Conservation (phyloP, 805 yeast genomes). For the Tetrapisispora nanseiensis region DNA sequence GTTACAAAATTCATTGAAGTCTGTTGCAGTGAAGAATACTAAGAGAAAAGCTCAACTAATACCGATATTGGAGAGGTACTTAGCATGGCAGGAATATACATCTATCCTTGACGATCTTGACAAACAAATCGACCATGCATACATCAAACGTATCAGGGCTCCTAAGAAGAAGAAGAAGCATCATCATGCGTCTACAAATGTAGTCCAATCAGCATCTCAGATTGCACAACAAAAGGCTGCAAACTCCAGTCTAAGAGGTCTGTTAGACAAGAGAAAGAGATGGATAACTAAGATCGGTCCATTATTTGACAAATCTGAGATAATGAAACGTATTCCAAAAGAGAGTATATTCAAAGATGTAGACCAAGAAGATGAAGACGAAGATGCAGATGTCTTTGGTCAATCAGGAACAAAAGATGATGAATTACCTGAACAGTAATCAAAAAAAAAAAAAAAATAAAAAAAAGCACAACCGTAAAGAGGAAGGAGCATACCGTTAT, state of each 20-base stretch:
- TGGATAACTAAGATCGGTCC: constrained; percentile 91
- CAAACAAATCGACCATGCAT: constrained; percentile 93
- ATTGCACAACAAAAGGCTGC: constrained; percentile 56
- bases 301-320: constrained; percentile 54
- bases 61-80: constrained; percentile 73
- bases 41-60: constrained; percentile 54
- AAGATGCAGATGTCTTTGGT: constrained; percentile 26
- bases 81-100: constrained; percentile 91
- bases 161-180: constrained; percentile 42
- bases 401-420: constrained; percentile 24
- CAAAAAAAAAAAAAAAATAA: neutral
- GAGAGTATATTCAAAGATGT: constrained; percentile 42
- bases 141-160: constrained; percentile 68
- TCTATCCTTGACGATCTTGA: constrained; percentile 88
- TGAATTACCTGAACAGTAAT: constrained; percentile 12
- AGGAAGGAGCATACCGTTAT: too few species aligned
- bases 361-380: constrained; percentile 36
- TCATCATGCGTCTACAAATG: constrained; percentile 17
- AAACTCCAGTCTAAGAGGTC: constrained; percentile 64
- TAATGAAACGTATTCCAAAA: constrained; percentile 69
- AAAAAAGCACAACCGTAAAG: neutral
- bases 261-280: constrained; percentile 74
- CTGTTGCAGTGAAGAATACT: constrained; percentile 52
- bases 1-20: constrained; percentile 58
- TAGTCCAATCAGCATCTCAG: constrained; percentile 26